A percentile compares a stretch with the other conserved stretches of the same genome.
These are phyloP conservation scores for Cladosporium sp. DNA, from an alignment of 2,329 filamentous ascomycete genomes.

Conservation along the genomic window DNA sequence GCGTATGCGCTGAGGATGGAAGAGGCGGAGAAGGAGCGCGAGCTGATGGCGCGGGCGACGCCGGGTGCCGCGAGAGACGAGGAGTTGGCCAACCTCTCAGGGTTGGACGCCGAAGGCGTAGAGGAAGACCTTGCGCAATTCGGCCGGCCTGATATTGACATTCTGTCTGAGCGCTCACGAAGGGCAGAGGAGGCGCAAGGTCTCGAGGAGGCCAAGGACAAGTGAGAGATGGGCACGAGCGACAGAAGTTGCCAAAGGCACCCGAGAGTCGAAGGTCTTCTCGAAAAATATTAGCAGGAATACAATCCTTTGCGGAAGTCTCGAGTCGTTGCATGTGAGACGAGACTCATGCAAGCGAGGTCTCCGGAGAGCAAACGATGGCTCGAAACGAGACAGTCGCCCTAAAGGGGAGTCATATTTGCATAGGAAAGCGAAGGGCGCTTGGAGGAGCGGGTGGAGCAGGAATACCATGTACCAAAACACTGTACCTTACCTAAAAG, in stretches of 20 bases:
- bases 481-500: background rate
- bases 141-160: constrained; percentile 4
- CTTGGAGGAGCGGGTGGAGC: background rate
- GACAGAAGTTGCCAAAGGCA: background rate
- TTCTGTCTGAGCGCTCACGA: constrained; percentile 14
- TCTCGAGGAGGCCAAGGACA: background rate
- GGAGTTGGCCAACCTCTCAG: constrained; percentile 7
- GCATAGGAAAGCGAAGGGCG: background rate
- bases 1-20: constrained; percentile 6
- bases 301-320: background rate
- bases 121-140: constrained; percentile 8
- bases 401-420: background rate
- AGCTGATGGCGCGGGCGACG: constrained; percentile 1
- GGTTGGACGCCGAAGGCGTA: background rate
- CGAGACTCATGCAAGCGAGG: background rate
- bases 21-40: constrained; percentile 16
- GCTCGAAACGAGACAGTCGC: background rate
- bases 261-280: background rate
- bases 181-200: constrained; percentile 5
- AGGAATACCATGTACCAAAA: constrained; percentile 1
- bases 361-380: background rate
- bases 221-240: background rate
- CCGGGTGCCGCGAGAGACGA: constrained; percentile 12
- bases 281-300: background rate
- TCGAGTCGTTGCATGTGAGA: background rate